Conservation (phyloP, 768 basidiomycete genomes). For the Pleurotus cornucopiae region DNA sequence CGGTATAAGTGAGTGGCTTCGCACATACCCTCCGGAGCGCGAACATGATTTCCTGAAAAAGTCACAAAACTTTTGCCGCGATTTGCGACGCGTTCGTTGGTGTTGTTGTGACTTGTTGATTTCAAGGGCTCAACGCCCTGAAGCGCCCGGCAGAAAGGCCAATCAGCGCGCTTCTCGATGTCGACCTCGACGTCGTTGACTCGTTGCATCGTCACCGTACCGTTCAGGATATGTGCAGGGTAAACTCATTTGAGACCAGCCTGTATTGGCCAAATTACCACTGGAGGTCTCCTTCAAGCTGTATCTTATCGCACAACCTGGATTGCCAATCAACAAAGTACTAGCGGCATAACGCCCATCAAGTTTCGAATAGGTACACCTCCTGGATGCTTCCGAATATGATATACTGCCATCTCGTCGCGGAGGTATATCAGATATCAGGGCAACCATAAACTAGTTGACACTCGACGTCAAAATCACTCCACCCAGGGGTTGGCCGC, state of each 20-base stretch:
- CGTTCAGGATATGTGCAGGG: background rate
- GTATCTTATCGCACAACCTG: no score
- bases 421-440: slow-evolving; percentile 5
- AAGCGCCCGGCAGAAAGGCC: no score
- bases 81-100: slow-evolving; percentile 10
- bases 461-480: no score
- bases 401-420: background rate
- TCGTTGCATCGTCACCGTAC: background rate
- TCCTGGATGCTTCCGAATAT: slow-evolving; percentile 8
- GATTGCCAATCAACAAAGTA: no score
- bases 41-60: slow-evolving; percentile 18
- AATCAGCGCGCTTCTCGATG: no score
- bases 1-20: slow-evolving; percentile 13
- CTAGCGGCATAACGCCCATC: background rate
- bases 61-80: slow-evolving; percentile 6
- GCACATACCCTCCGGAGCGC: slow-evolving; percentile 21
- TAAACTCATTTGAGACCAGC: background rate
- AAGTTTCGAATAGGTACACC: background rate
- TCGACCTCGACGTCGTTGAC: no score
- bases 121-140: background rate
- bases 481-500: no score
- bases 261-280: background rate
- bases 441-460: no score
- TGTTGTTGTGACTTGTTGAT: background rate
- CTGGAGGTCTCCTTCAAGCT: no score